Base-by-base conservation (phyloP, 768 basidiomycete genomes). In the Boletus barrowsii region DNA sequence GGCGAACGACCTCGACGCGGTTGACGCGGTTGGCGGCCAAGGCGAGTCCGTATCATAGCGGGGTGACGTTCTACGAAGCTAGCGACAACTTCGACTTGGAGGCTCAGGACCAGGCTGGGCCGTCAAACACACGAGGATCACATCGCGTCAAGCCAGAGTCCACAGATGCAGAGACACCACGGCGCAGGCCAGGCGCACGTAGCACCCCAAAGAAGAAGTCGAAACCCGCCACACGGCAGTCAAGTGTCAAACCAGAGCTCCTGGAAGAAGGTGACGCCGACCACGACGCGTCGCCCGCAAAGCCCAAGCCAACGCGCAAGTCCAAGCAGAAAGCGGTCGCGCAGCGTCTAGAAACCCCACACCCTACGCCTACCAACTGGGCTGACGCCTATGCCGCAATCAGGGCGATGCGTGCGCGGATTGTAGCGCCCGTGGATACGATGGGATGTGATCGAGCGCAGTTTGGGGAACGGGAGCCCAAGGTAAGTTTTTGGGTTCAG, bases 401-500 rank as follows among this genome's bases (percentile, higher is more conserved):
- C 43, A 84, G 85, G 62, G 76, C 77, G 47, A 94, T 94, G 91
- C 80, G 91, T 18, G 73, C 83, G 18, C 75, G 75, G 11, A 80
- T 86, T 22, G 73, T 81, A 0, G 94, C 95, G 0, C 93, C 96
- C 0, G 96, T 97, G 1, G 96, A 98, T 64, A 90, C 87, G 0
- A 91, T 94, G 90, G 92, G 93, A 1, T 92, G 92, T 61, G 83
- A 89, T 46, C 79, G 79, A 52, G 87, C 87, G 0, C 85, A 90
- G 55, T 62, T 64, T 47, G 77, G 79, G 41, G 88, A 89, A 62
- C 69, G 63, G 9, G 83, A 88, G 46, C 86, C 87, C 10, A 84
- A 82, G 77, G 90, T 88, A 47, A 26, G 68, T 18, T 9, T 13
- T 36, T 36, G 35, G 15, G 9, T 29, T 29, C 8, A 4, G 8